Conservation (phyloP, 139 green algal genomes). For the Ulvella scutata region DNA sequence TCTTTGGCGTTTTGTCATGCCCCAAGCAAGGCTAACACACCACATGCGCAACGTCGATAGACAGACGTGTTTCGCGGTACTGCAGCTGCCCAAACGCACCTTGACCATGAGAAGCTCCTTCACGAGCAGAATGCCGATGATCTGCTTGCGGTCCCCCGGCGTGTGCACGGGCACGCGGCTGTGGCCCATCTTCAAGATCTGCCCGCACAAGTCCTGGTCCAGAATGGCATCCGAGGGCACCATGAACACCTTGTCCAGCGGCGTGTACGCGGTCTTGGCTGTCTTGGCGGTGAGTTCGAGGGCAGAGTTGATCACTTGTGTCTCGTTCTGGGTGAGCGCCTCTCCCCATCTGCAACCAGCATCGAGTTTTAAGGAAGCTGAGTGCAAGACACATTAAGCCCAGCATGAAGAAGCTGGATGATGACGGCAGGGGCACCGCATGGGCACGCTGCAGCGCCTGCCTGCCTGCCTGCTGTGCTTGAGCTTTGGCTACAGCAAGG, state of each 20-base stretch:
- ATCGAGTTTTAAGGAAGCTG: too few relatives aligned
- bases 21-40: too few relatives aligned
- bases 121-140: slow-evolving; percentile 64
- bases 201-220: slow-evolving; percentile 33
- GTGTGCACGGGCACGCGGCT: slow-evolving; percentile 63
- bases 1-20: too few relatives aligned
- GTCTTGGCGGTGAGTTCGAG: slow-evolving; percentile 80
- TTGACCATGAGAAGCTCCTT: slow-evolving; percentile 61
- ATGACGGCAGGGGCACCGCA: too few relatives aligned
- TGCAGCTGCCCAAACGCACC: too few relatives aligned
- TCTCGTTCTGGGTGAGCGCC: slow-evolving; percentile 30
- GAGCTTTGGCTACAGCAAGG: slow-evolving; percentile 28
- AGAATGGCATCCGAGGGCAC: slow-evolving; percentile 41
- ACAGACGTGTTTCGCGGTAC: too few relatives aligned
- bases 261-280: slow-evolving; percentile 67
- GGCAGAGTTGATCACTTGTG: slow-evolving; percentile 48
- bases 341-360: slow-evolving; percentile 30
- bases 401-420: too few relatives aligned
- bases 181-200: slow-evolving; percentile 61
- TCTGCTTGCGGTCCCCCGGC: slow-evolving; percentile 23
- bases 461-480: slow-evolving; percentile 41
- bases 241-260: slow-evolving; percentile 80
- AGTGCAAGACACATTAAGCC: too few relatives aligned
- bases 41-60: too few relatives aligned
- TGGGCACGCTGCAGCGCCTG: slow-evolving; percentile 23